Evolutionary conservation across 1,284 basidiomycete genomes (phyloP), one percentile per base, ranked within the genome.

Genomic region (Malassezia yamatoensis): DNA sequence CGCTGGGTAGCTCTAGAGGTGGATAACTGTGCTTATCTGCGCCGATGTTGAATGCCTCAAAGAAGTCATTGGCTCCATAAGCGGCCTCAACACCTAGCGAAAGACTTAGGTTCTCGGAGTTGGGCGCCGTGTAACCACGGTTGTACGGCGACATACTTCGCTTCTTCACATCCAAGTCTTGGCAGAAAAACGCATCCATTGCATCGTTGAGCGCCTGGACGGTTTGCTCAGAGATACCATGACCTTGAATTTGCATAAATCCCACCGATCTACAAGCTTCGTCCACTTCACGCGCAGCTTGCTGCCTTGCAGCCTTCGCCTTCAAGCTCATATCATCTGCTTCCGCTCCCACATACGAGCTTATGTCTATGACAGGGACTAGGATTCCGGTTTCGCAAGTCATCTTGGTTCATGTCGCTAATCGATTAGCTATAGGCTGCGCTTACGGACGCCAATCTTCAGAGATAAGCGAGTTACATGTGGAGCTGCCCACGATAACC

Each of bases 161-260:
- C 18, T 44, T 44, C 42, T 44, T 44, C 7, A 44, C 42, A n/a
- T 44, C 42, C 8, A 44, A 12, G 12, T 44, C 42, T 32, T 44
- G 42, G 21, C 18, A 5, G 42, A 44, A 44, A 44, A 44, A 44
- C 10, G 42, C 13, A 5, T 41, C 39, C 2, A 41, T 16, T 18
- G 39, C 39, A 15, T 41, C 39, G 2, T 41, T 41, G 16, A 41
- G 13, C 7, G 16, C 13, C 16, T 41, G 16, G 5, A 41, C 21
- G 3, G 13, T 41, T 16, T 20, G 21, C 11, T 44, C 42, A n/a
- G 13, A 5, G 15, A 44, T 20, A 13, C 42, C 42, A 24, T 44
- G 42, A 18, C 42, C 42, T n/a, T 18, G 18, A 18, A 44, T 44
- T 24, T 44, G 42, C 42, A 44, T 44, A 6, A 44, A 44, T 13